phyloP scores from a whole-genome alignment of 2,329 filamentous ascomycete genomes.

The Fusarium piperis region DNA sequence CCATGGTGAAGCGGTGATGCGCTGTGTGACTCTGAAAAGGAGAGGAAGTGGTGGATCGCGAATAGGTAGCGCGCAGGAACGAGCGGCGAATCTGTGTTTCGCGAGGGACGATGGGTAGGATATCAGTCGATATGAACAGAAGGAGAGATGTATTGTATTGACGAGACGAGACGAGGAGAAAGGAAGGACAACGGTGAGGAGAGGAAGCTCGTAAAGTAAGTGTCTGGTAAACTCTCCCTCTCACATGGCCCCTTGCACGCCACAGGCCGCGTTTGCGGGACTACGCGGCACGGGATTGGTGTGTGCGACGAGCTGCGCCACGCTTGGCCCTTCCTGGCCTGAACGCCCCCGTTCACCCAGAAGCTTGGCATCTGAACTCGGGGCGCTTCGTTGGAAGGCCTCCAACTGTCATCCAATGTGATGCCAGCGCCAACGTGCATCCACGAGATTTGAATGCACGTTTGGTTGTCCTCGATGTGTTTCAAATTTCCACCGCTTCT shows the following conservation, averaged over 20 bases:
- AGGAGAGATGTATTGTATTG: constrained; percentile 16
- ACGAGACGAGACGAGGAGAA: constrained; percentile 6
- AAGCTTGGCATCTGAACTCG: constrained; percentile 14
- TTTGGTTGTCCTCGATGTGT: background rate
- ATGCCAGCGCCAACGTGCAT: background rate
- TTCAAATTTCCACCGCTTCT: background rate
- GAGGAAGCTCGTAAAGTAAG: constrained; percentile 14
- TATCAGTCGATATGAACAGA: constrained; percentile 9
- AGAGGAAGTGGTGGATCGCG: background rate
- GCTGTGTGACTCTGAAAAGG: constrained; percentile 10
- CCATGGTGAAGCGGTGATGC: constrained; percentile 27
- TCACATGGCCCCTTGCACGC: constrained; percentile 40
- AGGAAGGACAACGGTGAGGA: constrained; percentile 21
- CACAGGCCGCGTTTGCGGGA: constrained; percentile 39
- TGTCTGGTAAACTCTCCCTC: constrained; percentile 35
- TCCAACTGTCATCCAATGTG: background rate
- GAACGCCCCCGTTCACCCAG: constrained; percentile 26
- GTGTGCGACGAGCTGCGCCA: constrained; percentile 45
- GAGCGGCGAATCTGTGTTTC: background rate
- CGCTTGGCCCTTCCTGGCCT: constrained; percentile 40
- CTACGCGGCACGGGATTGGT: constrained; percentile 41
- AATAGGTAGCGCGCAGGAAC: constrained; percentile 1
- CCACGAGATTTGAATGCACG: background rate
- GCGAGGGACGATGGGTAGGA: background rate
- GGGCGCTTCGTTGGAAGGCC: background rate